Evolutionary conservation across 345 rosid species (phyloP).

Genomic region (Euphorbia peplus): DNA sequence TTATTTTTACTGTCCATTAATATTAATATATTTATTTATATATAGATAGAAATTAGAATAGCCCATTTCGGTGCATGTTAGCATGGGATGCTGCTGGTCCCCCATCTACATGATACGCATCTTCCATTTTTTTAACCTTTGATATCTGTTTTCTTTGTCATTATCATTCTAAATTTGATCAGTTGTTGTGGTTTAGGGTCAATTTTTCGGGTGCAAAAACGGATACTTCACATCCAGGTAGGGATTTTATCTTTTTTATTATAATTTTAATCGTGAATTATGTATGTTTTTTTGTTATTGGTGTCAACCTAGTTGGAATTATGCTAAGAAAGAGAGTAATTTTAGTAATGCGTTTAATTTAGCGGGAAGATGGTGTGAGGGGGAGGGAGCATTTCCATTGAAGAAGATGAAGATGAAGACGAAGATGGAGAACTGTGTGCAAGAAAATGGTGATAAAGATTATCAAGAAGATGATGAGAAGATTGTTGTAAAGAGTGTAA

Average conservation of each 20-base stretch:
- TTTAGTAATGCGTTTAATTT: conserved; percentile 16
- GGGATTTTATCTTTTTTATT: conserved; percentile 13
- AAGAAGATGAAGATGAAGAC: conserved; percentile 59
- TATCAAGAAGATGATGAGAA: not conserved
- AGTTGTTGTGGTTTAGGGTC: conserved; percentile 30
- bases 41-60: not conserved
- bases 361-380: conserved; percentile 42
- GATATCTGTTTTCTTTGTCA: conserved; percentile 15
- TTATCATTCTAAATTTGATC: conserved; percentile 1
- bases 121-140: conserved; percentile 20
- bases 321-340: too few relatives aligned
- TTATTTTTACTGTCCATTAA: conserved; percentile 22
- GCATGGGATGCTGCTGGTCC: conserved; percentile 77
- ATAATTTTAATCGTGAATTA: not conserved
- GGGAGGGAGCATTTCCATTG: conserved; percentile 44
- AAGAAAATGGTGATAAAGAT: conserved; percentile 1
- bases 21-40: conserved; percentile 18
- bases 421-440: conserved; percentile 40
- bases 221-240: conserved; percentile 43
- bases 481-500: conserved; percentile 18
- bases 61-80: conserved; percentile 73
- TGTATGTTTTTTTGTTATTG: too few relatives aligned
- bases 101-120: conserved; percentile 37
- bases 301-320: too few relatives aligned
- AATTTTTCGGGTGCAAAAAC: conserved; percentile 31